Percentiles rank a stretch among this genome's conserved stretches.
Conservation (phyloP, 192 early-diverging fungal genomes). For the Entomortierella chlamydospora region DNA sequence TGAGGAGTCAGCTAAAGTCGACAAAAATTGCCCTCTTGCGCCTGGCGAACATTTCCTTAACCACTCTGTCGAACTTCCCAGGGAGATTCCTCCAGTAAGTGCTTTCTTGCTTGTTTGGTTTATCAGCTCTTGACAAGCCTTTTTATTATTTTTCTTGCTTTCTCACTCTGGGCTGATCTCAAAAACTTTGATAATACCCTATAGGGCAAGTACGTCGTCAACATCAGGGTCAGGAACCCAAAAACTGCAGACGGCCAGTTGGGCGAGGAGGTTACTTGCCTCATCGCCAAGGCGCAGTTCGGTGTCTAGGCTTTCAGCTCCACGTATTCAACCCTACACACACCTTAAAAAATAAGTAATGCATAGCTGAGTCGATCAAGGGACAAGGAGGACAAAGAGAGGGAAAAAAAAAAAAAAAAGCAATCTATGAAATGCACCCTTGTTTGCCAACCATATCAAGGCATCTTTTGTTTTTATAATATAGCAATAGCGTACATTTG, state of each 20-base stretch:
- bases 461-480: too few relatives aligned
- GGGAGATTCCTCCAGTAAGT: slow-evolving; percentile 67
- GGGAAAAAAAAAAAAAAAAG: neutral
- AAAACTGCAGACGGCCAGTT: neutral
- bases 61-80: slow-evolving; percentile 62
- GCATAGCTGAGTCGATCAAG: too few relatives aligned
- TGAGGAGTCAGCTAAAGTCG: slow-evolving; percentile 58
- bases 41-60: slow-evolving; percentile 55
- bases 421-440: neutral
- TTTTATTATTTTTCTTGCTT: neutral
- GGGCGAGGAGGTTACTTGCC: slow-evolving; percentile 57
- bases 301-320: too few relatives aligned
- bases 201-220: slow-evolving; percentile 66
- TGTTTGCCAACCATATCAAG: too few relatives aligned
- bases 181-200: neutral
- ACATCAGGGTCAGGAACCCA: slow-evolving; percentile 55
- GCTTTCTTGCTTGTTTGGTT: too few relatives aligned
- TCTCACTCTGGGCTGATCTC: neutral
- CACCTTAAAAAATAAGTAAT: too few relatives aligned
- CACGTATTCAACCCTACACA: too few relatives aligned
- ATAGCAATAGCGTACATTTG: too few relatives aligned
- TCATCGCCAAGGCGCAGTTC: slow-evolving; percentile 58
- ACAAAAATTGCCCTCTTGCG: slow-evolving; percentile 61
- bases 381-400: too few relatives aligned
- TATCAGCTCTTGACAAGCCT: neutral